Conservation (phyloP, 2,329 filamentous ascomycete genomes). For the Lasiodiplodia gonubiensis region DNA sequence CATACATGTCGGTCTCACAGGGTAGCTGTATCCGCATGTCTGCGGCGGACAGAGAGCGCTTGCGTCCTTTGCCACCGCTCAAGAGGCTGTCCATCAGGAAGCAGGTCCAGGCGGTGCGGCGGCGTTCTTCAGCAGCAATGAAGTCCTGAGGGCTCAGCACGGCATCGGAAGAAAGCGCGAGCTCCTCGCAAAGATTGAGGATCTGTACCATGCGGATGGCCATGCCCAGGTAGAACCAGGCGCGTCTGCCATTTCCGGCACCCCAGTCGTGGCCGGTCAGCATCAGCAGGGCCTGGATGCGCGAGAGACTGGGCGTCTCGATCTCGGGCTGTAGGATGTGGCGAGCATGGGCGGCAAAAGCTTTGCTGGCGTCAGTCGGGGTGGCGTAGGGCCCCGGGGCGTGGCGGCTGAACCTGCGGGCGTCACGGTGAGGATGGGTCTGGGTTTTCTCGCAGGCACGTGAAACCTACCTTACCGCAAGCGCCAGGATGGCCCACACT, state of each 20-base stretch:
- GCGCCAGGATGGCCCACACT: conserved; percentile 50
- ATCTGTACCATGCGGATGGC: conserved; percentile 49
- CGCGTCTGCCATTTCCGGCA: conserved; percentile 50
- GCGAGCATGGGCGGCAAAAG: conserved; percentile 48
- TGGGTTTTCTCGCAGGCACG: neutral
- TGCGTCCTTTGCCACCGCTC: conserved; percentile 49
- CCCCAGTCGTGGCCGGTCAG: conserved; percentile 55
- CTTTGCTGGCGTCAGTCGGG: conserved; percentile 49
- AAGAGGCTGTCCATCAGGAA: conserved; percentile 51
- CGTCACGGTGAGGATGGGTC: conserved; percentile 22
- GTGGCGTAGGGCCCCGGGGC: conserved; percentile 44
- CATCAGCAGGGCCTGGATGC: conserved; percentile 50
- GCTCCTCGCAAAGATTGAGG: conserved; percentile 48
- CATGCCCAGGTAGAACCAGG: conserved; percentile 51
- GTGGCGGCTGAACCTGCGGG: conserved; percentile 45
- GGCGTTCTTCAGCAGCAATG: conserved; percentile 48
- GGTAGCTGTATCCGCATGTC: conserved; percentile 49
- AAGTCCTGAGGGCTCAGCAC: conserved; percentile 47
- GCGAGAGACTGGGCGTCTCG: conserved; percentile 47
- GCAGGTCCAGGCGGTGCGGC: conserved; percentile 50
- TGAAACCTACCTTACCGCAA: conserved; percentile 45
- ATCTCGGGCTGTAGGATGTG: conserved; percentile 49
- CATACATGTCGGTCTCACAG: conserved; percentile 47
- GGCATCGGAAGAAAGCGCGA: conserved; percentile 39
- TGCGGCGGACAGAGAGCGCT: conserved; percentile 40